Evolutionary conservation across 2,329 filamentous ascomycete genomes (phyloP).

Genomic region (Pseudogymnoascus sp.): DNA sequence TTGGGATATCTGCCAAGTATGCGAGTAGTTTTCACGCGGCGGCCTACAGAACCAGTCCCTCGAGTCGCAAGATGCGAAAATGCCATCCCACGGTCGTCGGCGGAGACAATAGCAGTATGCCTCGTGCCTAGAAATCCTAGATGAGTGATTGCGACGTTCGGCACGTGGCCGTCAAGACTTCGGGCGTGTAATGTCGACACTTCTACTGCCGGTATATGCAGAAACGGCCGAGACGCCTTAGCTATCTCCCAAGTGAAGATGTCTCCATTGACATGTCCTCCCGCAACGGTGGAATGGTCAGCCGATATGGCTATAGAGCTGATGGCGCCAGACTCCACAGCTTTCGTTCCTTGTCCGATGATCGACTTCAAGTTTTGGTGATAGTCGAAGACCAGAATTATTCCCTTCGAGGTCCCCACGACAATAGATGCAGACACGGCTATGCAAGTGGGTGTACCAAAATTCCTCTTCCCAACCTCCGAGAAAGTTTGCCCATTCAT

Average conservation of each 20-base stretch:
- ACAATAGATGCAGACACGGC: constrained; percentile 82
- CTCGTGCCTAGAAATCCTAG: constrained; percentile 91
- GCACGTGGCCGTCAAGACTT: constrained; percentile 72
- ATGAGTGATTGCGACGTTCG: constrained; percentile 71
- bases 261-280: constrained; percentile 78
- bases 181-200: constrained; percentile 53
- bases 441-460: constrained; percentile 84
- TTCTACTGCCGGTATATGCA: constrained; percentile 73
- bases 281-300: constrained; percentile 85
- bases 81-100: constrained; percentile 91
- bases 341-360: constrained; percentile 87
- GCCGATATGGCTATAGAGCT: constrained; percentile 85
- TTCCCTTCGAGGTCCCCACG: constrained; percentile 85
- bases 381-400: constrained; percentile 94
- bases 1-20: constrained; percentile 88
- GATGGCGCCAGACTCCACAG: constrained; percentile 80
- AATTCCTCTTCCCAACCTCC: constrained; percentile 83
- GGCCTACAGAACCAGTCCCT: constrained; percentile 76
- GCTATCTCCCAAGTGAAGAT: constrained; percentile 97
- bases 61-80: constrained; percentile 94
- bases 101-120: constrained; percentile 89
- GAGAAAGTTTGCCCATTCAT: constrained; percentile 86
- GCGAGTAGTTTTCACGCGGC: constrained; percentile 79
- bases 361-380: constrained; percentile 91
- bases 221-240: constrained; percentile 74